Conservation (phyloP, 495 filamentous ascomycete species). For the Chlorociboria aeruginascens region DNA sequence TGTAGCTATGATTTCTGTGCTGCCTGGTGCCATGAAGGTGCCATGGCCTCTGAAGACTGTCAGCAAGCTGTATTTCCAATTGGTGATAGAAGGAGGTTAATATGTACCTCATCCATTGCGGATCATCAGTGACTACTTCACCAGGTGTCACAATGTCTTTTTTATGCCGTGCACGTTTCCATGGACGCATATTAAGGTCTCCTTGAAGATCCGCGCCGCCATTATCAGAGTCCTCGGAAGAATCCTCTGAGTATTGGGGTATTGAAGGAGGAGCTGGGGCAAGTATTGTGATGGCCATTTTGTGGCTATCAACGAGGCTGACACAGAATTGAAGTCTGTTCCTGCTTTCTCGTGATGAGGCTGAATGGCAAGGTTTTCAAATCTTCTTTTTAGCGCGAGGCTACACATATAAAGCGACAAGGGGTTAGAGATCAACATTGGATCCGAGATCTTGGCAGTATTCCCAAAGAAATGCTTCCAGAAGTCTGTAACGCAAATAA, state of each 20-base stretch:
- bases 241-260: conserved; percentile 29
- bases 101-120: conserved; percentile 87
- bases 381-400: no score
- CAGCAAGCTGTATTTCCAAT: background rate
- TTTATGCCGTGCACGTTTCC: conserved; percentile 23
- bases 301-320: background rate
- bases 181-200: conserved; percentile 31
- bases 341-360: background rate
- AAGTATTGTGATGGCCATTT: conserved; percentile 76
- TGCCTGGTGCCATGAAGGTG: conserved; percentile 50
- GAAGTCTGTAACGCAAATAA: no score
- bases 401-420: no score
- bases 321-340: background rate
- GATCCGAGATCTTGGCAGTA: no score
- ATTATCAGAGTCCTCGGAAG: conserved; percentile 28
- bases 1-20: conserved; percentile 65
- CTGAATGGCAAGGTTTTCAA: background rate
- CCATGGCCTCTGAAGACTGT: conserved; percentile 56
- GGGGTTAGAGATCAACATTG: no score
- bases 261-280: conserved; percentile 39
- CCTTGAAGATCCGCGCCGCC: conserved; percentile 43
- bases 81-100: background rate
- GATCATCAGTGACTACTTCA: conserved; percentile 75
- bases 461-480: no score
- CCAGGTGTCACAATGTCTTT: conserved; percentile 70